Base-by-base conservation (phyloP, 2,329 filamentous ascomycete genomes). In the Hirsutella rhossiliensis region DNA sequence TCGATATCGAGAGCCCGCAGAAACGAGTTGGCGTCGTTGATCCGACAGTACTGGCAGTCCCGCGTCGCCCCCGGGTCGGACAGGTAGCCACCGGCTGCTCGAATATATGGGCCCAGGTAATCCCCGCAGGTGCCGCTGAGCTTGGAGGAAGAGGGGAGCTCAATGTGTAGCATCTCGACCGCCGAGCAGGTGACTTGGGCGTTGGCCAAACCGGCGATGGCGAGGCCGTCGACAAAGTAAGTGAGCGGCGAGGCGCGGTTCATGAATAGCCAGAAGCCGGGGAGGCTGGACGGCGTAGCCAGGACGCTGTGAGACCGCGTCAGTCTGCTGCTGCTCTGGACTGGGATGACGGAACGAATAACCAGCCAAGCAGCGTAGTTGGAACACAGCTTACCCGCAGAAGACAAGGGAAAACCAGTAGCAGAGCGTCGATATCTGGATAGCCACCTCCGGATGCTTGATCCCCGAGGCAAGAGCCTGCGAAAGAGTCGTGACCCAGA, bases 251-350 rank as follows among this genome's bases (percentile, higher is more conserved):
- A 85, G 38, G 86, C 64, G 37, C 80, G 75, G 63, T 87, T 87
- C 80, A 87, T 84, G 68, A 86, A 87, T 53, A 81, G 78, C 83
- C 84, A 89, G 71, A 88, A 87, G 5, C 75, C 66, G 0, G 84
- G 83, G 31, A 89, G 71, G 2, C 64, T 60, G 2, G 63, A 42
- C 45, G 43, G 27, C 13, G 20, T n/a, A 7, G 27, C 47, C 43
- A 30, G 29, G 29, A 30, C 29, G 13, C 29, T 30, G 13, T 30
- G n/a, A n/a, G n/a, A n/a, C n/a, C n/a, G n/a, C n/a, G n/a, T n/a
- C n/a, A n/a, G n/a, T n/a, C n/a, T n/a, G n/a, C n/a, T n/a, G n/a
- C n/a, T n/a, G n/a, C n/a, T n/a, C n/a, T n/a, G n/a, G n/a, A n/a
- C n/a, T n/a, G n/a, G n/a, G n/a, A n/a, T n/a, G n/a, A n/a, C 29